These are phyloP conservation scores for Diaporthe sp. DNA, from an alignment of 2,329 filamentous ascomycete species.

Conservation along the genomic window DNA sequence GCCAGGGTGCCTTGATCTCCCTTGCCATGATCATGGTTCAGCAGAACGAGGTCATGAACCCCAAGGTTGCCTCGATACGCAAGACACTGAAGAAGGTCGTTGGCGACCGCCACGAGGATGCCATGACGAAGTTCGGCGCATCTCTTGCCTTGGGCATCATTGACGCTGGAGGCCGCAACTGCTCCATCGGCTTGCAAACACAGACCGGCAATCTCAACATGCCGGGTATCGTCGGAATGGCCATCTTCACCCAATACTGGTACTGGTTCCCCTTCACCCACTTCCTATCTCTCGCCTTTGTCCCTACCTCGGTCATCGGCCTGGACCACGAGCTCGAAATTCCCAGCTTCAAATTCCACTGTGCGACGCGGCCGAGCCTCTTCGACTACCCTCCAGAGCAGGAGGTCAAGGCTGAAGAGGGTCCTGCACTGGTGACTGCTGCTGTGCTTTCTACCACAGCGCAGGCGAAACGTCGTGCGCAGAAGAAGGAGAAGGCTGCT, in stretches of 20 bases:
- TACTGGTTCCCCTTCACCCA: slow-evolving; percentile 99
- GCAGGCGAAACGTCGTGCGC: slow-evolving; percentile 93
- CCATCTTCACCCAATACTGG: slow-evolving; percentile 99
- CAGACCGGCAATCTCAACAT: slow-evolving; percentile 99
- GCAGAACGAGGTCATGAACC: slow-evolving; percentile 98
- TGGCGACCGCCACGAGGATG: slow-evolving; percentile 95
- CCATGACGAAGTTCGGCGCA: slow-evolving; percentile 99
- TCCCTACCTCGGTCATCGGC: slow-evolving; percentile 95
- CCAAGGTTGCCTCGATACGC: slow-evolving; percentile 90
- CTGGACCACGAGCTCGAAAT: slow-evolving; percentile 95
- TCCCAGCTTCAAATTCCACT: slow-evolving; percentile 95
- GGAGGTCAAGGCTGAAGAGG: slow-evolving; percentile 94
- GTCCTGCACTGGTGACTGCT: slow-evolving; percentile 92
- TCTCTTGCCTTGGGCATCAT: slow-evolving; percentile 96
- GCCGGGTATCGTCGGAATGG: slow-evolving; percentile 97
- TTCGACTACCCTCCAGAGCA: slow-evolving; percentile 99
- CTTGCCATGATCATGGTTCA: slow-evolving; percentile 99
- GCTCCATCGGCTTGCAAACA: slow-evolving; percentile 96
- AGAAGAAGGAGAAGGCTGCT: slow-evolving; percentile 93
- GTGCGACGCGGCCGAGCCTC: slow-evolving; percentile 91
- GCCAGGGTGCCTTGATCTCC: slow-evolving; percentile 94
- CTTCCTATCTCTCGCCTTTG: slow-evolving; percentile 95
- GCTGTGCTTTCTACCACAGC: slow-evolving; percentile 97
- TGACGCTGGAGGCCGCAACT: slow-evolving; percentile 97
- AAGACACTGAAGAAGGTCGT: slow-evolving; percentile 96